These are phyloP conservation scores for Hypoxylon sp. DNA, from an alignment of 2,329 filamentous ascomycete genomes.

Conservation along the genomic window DNA sequence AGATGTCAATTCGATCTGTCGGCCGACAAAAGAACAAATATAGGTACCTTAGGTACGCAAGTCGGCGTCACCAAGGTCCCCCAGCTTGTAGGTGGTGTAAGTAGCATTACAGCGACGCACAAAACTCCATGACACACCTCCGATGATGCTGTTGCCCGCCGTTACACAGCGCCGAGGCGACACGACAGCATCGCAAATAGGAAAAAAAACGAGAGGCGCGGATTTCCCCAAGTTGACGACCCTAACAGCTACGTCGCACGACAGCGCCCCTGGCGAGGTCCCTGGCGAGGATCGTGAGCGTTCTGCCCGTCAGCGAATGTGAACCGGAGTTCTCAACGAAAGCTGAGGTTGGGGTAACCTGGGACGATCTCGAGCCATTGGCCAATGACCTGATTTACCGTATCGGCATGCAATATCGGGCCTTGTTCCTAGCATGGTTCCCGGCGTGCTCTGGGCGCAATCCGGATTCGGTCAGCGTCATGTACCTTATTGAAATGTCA, in stretches of 20 bases:
- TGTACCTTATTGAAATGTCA: constrained; percentile 36
- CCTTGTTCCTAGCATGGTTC: constrained; percentile 44
- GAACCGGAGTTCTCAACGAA: constrained; percentile 37
- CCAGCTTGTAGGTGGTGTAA: constrained; percentile 23
- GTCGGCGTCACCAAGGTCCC: constrained; percentile 35
- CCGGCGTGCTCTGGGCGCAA: constrained; percentile 37
- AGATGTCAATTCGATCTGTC: constrained; percentile 31
- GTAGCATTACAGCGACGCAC: constrained; percentile 21
- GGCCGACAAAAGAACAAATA: constrained; percentile 34
- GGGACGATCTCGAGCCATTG: constrained; percentile 51
- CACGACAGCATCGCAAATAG: constrained; percentile 40
- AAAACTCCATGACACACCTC: constrained; percentile 28
- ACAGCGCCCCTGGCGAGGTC: constrained; percentile 35
- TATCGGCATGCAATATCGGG: constrained; percentile 47
- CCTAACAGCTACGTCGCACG: constrained; percentile 36
- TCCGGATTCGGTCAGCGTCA: constrained; percentile 44
- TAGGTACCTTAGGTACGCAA: no score
- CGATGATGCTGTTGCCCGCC: constrained; percentile 37
- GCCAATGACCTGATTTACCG: constrained; percentile 51
- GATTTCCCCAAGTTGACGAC: constrained; percentile 22
- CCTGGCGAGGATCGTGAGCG: constrained; percentile 36
- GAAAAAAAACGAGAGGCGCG: constrained; percentile 28
- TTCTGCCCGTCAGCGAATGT: constrained; percentile 9
- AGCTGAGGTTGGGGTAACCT: constrained; percentile 48
- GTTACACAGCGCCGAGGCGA: constrained; percentile 36